Base-by-base conservation (phyloP, 495 filamentous ascomycete species). In the Aspergillus haitiensis region DNA sequence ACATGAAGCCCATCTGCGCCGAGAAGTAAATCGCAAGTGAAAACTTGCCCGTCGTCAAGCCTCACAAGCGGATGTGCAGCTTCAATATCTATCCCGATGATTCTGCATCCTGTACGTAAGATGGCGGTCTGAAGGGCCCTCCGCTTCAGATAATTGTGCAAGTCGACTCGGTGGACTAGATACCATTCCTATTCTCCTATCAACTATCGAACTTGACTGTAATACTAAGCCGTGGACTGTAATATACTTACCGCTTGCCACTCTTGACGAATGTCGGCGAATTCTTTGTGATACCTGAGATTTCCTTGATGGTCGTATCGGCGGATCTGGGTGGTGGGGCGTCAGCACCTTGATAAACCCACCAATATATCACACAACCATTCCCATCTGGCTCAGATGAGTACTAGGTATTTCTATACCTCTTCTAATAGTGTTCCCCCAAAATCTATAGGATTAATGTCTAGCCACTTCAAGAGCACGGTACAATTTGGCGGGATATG, bases 1-100 rank as follows among this genome's bases (percentile, higher is more conserved):
- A 73, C 69, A 46, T 72, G 64, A 1, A 86, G 72, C 12, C 83
- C 84, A 70, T 87, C 84, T 3, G 84, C 84, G 3, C 83, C 84
- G 51, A 87, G 77, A 5, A 86, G 72, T 1, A 86, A 55, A 65
- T 87, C 82, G 6, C 81, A 82, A 44, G 79, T 73, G 63, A 74
- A 81, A 1, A 35, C 66, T 44, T 78, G 73, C 10, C 81, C 83
- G 39, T 82, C 71, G 21, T 81, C 74, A 0, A 81, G 75, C 0
- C 77, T 65, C 34, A 81, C 77, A 2, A 55, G 68, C 0, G 72
- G 68, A 46, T 72, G 78, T 11, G 70, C 61, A 4, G 52, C 60
- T 0, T 66, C 52, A 18, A 76, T 66, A 56, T 84, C 74, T 56
- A 84, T 80, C n/a, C 77, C 65, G 6, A 77, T 72, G 1, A 85